Conservation (phyloP, 805 yeast genomes). For the Monosporozyma unispora region DNA sequence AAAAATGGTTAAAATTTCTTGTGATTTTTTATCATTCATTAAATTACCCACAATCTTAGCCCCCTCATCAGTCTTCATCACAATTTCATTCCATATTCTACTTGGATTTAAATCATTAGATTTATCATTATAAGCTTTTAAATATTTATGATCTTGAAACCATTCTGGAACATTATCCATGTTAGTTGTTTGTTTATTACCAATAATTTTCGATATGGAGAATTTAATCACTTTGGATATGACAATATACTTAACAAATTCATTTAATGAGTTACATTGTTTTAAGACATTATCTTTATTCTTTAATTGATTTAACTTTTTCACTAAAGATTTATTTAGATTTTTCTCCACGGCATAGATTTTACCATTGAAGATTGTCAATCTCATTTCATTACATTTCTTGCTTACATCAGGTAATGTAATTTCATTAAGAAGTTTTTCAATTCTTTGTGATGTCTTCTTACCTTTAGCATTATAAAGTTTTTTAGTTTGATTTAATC, state of each 20-base stretch:
- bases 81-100: constrained; percentile 33
- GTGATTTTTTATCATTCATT: constrained; percentile 38
- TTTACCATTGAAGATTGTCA: constrained; percentile 23
- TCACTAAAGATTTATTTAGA: constrained; percentile 10
- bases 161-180: constrained; percentile 16
- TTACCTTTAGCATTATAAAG: constrained; percentile 28
- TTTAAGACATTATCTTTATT: constrained; percentile 2
- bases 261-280: constrained; percentile 8
- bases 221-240: constrained; percentile 23
- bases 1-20: constrained; percentile 37
- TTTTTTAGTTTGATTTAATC: constrained; percentile 24
- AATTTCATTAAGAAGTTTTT: constrained; percentile 13
- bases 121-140: constrained; percentile 25
- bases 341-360: constrained; percentile 21
- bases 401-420: constrained; percentile 9
- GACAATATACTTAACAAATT: constrained; percentile 16
- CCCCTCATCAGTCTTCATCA: constrained; percentile 17
- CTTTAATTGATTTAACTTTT: constrained; percentile 8
- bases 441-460: constrained; percentile 21
- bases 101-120: constrained; percentile 37
- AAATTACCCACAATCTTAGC: constrained; percentile 33
- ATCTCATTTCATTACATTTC: constrained; percentile 14
- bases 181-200: constrained; percentile 7
- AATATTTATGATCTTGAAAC: constrained; percentile 20
- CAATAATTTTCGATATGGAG: constrained; percentile 14